Evolutionary conservation across 2,329 filamentous ascomycete species (phyloP).

Genomic region (Thielaviopsis ethacetica): DNA sequence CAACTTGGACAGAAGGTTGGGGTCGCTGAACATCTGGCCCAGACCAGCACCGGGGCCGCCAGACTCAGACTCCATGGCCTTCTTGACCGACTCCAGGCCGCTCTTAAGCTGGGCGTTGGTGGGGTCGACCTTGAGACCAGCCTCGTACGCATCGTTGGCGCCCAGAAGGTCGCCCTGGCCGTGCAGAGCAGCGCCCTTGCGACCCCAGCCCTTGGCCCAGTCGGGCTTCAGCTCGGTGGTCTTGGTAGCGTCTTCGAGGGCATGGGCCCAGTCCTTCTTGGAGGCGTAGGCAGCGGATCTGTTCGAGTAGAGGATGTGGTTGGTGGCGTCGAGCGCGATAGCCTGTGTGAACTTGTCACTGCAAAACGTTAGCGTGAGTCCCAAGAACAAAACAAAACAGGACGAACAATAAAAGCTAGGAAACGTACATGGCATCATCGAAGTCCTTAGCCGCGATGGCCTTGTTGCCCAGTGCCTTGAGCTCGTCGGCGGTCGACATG

Average conservation of each 20-base stretch:
- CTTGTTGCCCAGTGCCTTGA: conserved; percentile 97
- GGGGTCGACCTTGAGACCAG: conserved; percentile 85
- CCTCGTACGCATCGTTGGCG: conserved; percentile 78
- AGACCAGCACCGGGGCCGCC: conserved; percentile 50
- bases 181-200: conserved; percentile 83
- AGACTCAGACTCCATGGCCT: conserved; percentile 56
- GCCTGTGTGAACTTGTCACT: conserved; percentile 92
- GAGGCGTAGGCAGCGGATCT: conserved; percentile 79
- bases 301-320: conserved; percentile 98
- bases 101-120: conserved; percentile 85
- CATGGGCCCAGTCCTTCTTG: conserved; percentile 71
- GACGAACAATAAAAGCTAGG: neutral
- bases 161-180: conserved; percentile 72
- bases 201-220: conserved; percentile 93
- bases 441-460: conserved; percentile 97
- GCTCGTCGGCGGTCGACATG: conserved; percentile 53
- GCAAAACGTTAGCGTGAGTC: conserved; percentile 1
- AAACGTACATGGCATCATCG: conserved; percentile 75
- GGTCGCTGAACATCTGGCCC: conserved; percentile 90
- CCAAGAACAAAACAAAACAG: neutral
- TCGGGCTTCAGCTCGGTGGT: conserved; percentile 90
- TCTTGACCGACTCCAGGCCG: conserved; percentile 68
- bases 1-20: conserved; percentile 76
- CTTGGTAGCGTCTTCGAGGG: conserved; percentile 80
- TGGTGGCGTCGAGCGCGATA: conserved; percentile 70